Base-by-base conservation (phyloP, 192 early-diverging fungal species). In the Chytriomyces hyalinus region DNA sequence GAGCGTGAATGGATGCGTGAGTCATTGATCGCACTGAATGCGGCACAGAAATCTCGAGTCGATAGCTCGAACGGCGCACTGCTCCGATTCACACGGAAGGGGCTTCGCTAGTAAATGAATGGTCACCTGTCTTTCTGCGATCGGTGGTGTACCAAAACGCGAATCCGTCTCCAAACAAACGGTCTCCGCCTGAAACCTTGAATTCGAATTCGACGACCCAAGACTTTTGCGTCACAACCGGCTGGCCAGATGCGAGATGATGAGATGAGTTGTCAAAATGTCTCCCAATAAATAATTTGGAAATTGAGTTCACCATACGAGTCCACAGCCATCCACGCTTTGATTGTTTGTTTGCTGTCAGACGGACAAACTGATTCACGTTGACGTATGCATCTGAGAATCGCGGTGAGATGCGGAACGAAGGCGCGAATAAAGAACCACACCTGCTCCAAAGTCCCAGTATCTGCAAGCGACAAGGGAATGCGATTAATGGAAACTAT, bases 141-240 rank as follows among this genome's bases (percentile, higher is more conserved):
- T 97, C 90, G 72, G 89, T 88, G 20, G 96, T 93, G 70, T 92
- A 90, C 94, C 95, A 99, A 70, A 99, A 90, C 20, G 96, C 98
- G 82, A 99, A 93, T 6, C 98, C 98, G 78, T 99, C 98, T 43
- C 98, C 98, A 77, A 86, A 93, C 66, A 99, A 84, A 57, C 87
- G 88, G 15, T 89, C 83, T 65, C 90, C 87, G 66, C 95, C 93
- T 61, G 88, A 86, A 9, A 99, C 91, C 69, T 91, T 91, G 85
- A 98, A 97, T 81, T 97, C 93, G 82, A 99, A 94, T 78, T 98
- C 97, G 11, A 97, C 80, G 80, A 93, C 85, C 92, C 93, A 96
- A 48, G 89, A 86, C 20, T 72, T 73, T 70, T 86, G 67, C 0
- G 88, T 90, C 44, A 95, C 73, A 24, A 75, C 63, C 4, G 73